Evolutionary conservation across 2,329 filamentous ascomycete genomes (phyloP).

Genomic region (Ilyonectria robusta): DNA sequence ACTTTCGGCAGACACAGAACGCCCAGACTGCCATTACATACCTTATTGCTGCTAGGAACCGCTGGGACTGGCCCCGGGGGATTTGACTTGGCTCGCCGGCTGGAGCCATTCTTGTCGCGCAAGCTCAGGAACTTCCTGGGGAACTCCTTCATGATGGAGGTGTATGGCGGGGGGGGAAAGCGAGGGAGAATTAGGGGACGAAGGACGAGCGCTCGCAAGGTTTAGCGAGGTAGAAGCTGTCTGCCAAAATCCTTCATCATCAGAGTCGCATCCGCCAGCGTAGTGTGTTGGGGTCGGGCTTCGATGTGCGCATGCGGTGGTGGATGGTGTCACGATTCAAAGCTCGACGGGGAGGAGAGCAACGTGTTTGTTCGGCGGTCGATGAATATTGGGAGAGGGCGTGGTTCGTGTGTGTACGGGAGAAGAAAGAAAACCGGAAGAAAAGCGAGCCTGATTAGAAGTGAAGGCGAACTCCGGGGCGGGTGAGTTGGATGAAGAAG

Average conservation of each 20-base stretch:
- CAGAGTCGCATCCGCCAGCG: slow-evolving; percentile 40
- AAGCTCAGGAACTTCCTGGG: slow-evolving; percentile 79
- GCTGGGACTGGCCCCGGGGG: slow-evolving; percentile 62
- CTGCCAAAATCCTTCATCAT: slow-evolving; percentile 50
- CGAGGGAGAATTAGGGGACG: slow-evolving; percentile 14
- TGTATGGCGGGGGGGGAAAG: slow-evolving; percentile 7
- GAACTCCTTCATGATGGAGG: slow-evolving; percentile 66
- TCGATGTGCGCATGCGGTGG: slow-evolving; percentile 36
- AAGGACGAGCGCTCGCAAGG: slow-evolving; percentile 46
- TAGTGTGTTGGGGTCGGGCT: slow-evolving; percentile 32
- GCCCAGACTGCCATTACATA: slow-evolving; percentile 48
- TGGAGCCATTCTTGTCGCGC: slow-evolving; percentile 73
- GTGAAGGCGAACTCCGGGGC: slow-evolving; percentile 4
- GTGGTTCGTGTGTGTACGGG: background rate
- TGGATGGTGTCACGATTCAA: slow-evolving; percentile 13
- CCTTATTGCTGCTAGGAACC: slow-evolving; percentile 59
- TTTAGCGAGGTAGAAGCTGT: slow-evolving; percentile 51
- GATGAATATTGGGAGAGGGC: slow-evolving; percentile 13
- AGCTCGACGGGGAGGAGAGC: background rate
- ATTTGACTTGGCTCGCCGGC: slow-evolving; percentile 69
- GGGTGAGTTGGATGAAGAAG: slow-evolving; percentile 33
- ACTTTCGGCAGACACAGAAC: background rate
- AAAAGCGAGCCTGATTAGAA: slow-evolving; percentile 13
- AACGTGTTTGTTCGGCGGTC: slow-evolving; percentile 7
- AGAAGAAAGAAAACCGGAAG: slow-evolving; percentile 5